phyloP scores from a whole-genome alignment of 371 early-diverging fungal genomes.

The Parasitella parasitica region DNA sequence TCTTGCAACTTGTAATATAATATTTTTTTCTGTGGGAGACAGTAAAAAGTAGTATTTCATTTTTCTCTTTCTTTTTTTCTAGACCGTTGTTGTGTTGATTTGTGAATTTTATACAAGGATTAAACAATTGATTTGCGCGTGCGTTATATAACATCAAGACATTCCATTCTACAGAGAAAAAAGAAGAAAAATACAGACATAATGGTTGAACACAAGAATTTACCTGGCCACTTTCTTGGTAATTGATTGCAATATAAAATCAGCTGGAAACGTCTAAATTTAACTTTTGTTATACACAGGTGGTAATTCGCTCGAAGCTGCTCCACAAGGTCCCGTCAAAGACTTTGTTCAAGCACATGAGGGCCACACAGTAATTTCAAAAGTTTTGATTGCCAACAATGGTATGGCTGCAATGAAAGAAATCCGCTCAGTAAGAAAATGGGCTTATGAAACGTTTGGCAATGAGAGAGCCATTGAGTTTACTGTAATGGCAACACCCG shows the following conservation, averaged over 20 bases:
- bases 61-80: neutral
- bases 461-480: conserved; percentile 95
- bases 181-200: neutral
- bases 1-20: neutral
- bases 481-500: conserved; percentile 98
- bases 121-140: neutral
- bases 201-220: conserved; percentile 21
- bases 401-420: conserved; percentile 99
- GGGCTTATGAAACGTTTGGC: conserved; percentile 98
- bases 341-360: conserved; percentile 79
- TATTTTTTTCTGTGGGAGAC: conserved; percentile 10
- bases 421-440: conserved; percentile 96
- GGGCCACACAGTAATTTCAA: conserved; percentile 87
- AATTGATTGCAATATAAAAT: too few relatives aligned
- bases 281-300: conserved; percentile 31
- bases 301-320: conserved; percentile 58
- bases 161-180: neutral
- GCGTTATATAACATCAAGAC: neutral
- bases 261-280: too few relatives aligned
- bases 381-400: conserved; percentile 98
- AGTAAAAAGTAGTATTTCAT: neutral
- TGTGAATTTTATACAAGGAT: neutral
- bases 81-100: conserved; percentile 1
- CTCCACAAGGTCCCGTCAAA: conserved; percentile 58
- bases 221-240: conserved; percentile 32